Conservation (phyloP, 495 filamentous ascomycete species). For the Oidiodendron maius region DNA sequence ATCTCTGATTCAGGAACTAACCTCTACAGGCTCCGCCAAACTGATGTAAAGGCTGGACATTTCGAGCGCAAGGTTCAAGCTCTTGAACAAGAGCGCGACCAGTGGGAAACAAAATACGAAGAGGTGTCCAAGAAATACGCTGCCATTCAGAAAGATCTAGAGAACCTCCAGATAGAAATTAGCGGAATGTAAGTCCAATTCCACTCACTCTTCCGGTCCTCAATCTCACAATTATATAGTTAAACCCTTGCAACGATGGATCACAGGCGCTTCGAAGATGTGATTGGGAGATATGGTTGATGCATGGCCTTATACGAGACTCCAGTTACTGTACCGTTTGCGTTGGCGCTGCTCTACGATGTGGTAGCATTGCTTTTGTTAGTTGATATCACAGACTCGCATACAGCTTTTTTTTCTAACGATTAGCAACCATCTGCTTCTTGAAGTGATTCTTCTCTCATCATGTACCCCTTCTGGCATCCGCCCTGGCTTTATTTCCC, state of each 20-base stretch:
- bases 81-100: conserved; percentile 78
- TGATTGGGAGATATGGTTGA: neutral
- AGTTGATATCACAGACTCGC: conserved; percentile 11
- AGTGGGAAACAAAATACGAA: conserved; percentile 96
- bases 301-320: neutral
- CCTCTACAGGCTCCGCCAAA: conserved; percentile 77
- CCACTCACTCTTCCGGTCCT: conserved; percentile 2
- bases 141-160: conserved; percentile 81
- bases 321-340: conserved; percentile 11
- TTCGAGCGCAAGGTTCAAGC: conserved; percentile 99
- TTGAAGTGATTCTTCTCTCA: conserved; percentile 5
- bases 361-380: conserved; percentile 2
- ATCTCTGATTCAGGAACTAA: conserved; percentile 18
- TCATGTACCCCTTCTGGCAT: conserved; percentile 23
- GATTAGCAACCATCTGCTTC: neutral
- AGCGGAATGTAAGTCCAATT: conserved; percentile 74
- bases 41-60: conserved; percentile 98
- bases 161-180: conserved; percentile 82
- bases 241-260: conserved; percentile 1
- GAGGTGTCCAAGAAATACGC: conserved; percentile 87
- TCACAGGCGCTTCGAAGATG: neutral
- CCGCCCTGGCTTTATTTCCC: conserved; percentile 40
- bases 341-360: conserved; percentile 6
- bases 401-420: conserved; percentile 1
- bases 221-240: neutral